A percentile compares a stretch with the other conserved stretches of the same genome.
These are phyloP conservation scores for Boletus sp. DNA, from an alignment of 768 basidiomycete species.

Conservation along the genomic window DNA sequence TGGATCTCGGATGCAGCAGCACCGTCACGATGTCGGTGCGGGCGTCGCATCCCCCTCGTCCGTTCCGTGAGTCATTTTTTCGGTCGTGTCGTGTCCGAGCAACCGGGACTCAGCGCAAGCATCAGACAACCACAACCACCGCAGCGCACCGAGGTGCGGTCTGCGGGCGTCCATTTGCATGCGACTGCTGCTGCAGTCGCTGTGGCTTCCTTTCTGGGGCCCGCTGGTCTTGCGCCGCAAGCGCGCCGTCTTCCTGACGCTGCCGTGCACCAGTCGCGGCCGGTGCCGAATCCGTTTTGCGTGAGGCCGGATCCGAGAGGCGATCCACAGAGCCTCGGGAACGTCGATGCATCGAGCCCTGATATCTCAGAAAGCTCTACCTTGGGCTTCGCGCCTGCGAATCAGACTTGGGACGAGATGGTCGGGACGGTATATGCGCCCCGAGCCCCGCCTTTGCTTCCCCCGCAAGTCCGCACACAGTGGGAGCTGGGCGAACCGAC, in stretches of 20 bases:
- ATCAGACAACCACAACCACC: not conserved
- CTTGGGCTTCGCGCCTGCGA: not conserved
- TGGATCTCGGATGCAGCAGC: not conserved
- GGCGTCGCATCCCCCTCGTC: not conserved
- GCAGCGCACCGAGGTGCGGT: not conserved
- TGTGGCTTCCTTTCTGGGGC: not conserved
- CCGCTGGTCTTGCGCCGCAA: not conserved
- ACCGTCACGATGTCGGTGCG: not conserved
- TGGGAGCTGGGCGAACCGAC: not conserved
- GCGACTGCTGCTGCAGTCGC: not conserved
- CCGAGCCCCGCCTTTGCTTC: not conserved
- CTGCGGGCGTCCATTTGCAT: not conserved
- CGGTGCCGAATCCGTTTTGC: not conserved
- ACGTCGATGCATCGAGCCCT: not conserved
- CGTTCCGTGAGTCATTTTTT: not conserved
- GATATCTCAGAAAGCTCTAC: not conserved
- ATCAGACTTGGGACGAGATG: constrained; percentile 11
- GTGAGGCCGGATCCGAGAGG: not conserved
- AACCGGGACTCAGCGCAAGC: not conserved
- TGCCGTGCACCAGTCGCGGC: not conserved
- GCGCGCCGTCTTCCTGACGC: not conserved
- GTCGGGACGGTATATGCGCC: not conserved
- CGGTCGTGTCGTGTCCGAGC: not conserved
- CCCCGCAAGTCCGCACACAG: not conserved
- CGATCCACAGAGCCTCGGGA: not conserved